phyloP scores from a whole-genome alignment of 140 eudicot species.

The Flaveria floridana region DNA sequence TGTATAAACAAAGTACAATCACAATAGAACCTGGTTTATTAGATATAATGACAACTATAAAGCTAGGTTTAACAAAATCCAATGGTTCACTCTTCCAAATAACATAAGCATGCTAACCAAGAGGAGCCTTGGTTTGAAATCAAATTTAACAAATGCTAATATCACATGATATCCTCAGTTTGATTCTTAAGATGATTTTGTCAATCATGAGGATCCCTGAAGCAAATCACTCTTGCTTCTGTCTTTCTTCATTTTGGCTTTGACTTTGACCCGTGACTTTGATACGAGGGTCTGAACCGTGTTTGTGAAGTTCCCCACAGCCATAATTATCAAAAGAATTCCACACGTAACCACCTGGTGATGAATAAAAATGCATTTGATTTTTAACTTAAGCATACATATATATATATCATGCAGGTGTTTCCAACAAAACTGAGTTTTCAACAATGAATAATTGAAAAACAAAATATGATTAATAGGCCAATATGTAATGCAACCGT shows the following conservation, averaged over 20 bases:
- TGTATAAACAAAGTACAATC: not conserved
- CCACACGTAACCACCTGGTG: constrained; percentile 66
- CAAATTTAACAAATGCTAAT: constrained; percentile 22
- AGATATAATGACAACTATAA: not conserved
- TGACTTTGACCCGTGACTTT: constrained; percentile 59
- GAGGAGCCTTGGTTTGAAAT: constrained; percentile 1
- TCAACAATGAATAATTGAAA: constrained; percentile 7
- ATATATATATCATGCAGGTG: not conserved
- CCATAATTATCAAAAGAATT: constrained; percentile 59
- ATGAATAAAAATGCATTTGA: not conserved
- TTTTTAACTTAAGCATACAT: not conserved
- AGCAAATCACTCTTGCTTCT: constrained; percentile 49
- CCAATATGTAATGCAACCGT: not conserved
- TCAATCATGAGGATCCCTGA: constrained; percentile 29
- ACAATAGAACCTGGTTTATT: not conserved
- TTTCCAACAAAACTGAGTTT: not conserved
- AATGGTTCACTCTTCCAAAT: constrained; percentile 8
- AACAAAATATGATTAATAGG: not conserved
- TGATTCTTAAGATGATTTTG: not conserved
- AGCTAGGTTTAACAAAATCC: constrained; percentile 19
- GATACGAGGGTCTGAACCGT: constrained; percentile 64
- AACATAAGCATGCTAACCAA: constrained; percentile 17
- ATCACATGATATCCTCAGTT: constrained; percentile 18
- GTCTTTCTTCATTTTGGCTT: constrained; percentile 61
- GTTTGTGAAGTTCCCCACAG: constrained; percentile 64